A percentile compares a stretch with the other conserved stretches of the same genome.
Evolutionary conservation across 495 filamentous ascomycete species (phyloP).

Genomic region (Neurospora sp.): DNA sequence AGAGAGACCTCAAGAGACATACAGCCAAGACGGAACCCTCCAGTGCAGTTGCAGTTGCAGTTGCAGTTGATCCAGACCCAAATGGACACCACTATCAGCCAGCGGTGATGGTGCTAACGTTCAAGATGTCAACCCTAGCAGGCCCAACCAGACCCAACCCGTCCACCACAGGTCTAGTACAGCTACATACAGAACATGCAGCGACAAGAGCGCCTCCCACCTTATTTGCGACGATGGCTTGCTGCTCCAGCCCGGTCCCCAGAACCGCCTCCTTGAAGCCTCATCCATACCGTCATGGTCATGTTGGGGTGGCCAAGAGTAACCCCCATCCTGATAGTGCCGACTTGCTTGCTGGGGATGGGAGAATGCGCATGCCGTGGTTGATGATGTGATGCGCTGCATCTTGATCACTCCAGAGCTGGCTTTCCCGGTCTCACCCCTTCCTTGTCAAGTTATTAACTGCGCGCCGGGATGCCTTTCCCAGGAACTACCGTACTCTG

Average conservation of each 20-base stretch:
- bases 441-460: background rate
- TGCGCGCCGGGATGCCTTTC: background rate
- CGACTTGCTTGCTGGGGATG: background rate
- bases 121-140: background rate
- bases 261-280: background rate
- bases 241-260: background rate
- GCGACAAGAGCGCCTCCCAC: background rate
- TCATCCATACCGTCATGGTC: background rate
- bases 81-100: background rate
- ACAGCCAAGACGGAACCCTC: slow-evolving; percentile 8
- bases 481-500: background rate
- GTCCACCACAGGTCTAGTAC: background rate
- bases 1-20: slow-evolving; percentile 9
- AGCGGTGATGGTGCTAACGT: background rate
- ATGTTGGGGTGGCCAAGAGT: background rate
- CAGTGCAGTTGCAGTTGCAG: slow-evolving; percentile 7
- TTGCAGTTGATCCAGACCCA: background rate
- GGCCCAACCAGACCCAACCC: background rate
- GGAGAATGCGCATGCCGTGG: background rate
- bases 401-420: background rate
- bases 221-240: background rate
- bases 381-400: background rate
- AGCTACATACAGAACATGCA: slow-evolving; percentile 1
- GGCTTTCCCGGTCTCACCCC: background rate
- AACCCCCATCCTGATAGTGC: background rate